Evolutionary conservation across 2,329 filamentous ascomycete genomes (phyloP), one percentile per base, ranked within the genome.

Genomic region (Helminthosporium solani): DNA sequence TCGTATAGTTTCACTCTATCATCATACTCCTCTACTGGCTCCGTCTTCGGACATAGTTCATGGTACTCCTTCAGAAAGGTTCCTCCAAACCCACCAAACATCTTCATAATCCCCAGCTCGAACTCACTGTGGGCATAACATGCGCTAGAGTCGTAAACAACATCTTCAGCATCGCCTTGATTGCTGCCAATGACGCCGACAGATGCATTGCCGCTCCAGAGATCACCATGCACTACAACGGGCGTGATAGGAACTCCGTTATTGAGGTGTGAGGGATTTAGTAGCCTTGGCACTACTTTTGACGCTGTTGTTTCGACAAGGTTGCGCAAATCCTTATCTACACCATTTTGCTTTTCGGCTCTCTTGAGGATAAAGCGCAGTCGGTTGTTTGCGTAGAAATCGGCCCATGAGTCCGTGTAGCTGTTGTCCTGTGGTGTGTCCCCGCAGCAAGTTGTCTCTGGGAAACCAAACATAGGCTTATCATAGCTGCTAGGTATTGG

Each of bases 51-150:
- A 37, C 91, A 83, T 19, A 90, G 63, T 31, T 74, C 68, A 66
- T 88, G 82, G 66, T 96, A 97, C 64, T 94, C 88, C 25, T 78
- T 78, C 77, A 87, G 84, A 60, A 96, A 95, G 1, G 63, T 68
- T 0, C 68, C 60, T 0, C 84, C 84, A 69, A 95, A 96, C 0
- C 92, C 92, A 0, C 91, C 91, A 78, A 96, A 97, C 90, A 96
- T 95, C 41, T 80, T 82, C 90, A 96, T 96, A 56, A 95, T 96
- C 0, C 92, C 92, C 42, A 95, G 74, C 57, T 96, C 92, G 68
- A 86, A 96, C 74, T 97, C 92, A 1, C 80, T 86, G 66, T 96
- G 91, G 1, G 86, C 89, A 63, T 95, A 96, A 53, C 87, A 87
- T 33, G 83, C 80, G 2, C 86, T 86, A 0, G 90, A 84, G 64